These are phyloP conservation scores for Lepidium africanum DNA, from an alignment of 345 rosid species.

Conservation along the genomic window DNA sequence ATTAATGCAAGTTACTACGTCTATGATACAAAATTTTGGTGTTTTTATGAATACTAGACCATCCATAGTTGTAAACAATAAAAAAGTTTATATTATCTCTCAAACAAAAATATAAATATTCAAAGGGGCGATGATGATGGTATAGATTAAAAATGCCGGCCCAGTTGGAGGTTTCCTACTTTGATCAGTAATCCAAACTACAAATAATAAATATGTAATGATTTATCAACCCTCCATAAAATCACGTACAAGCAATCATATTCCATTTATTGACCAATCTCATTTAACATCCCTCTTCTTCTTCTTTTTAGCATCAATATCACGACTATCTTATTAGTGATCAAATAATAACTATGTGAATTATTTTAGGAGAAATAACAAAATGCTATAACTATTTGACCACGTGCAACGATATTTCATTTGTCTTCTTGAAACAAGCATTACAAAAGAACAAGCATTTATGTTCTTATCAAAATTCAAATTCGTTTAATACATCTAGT, in stretches of 20 bases:
- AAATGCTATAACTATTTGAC: neutral
- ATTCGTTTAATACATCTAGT: too few species aligned
- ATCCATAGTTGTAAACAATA: neutral
- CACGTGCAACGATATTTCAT: neutral
- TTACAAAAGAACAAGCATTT: too few species aligned
- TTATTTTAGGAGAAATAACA: neutral
- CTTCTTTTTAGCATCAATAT: too few species aligned
- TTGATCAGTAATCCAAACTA: slow-evolving; percentile 13
- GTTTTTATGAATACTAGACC: neutral
- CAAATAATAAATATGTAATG: slow-evolving; percentile 10
- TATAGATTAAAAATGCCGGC: neutral
- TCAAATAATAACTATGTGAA: neutral
- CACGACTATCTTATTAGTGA: too few species aligned
- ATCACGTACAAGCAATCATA: slow-evolving; percentile 32
- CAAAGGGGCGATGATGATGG: neutral
- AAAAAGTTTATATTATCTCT: neutral
- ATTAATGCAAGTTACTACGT: too few species aligned
- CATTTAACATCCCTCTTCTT: too few species aligned
- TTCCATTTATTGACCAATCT: slow-evolving; percentile 25
- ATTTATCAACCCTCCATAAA: slow-evolving; percentile 11
- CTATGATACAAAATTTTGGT: too few species aligned
- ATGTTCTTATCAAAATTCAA: neutral
- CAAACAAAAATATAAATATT: neutral
- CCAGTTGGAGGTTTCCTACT: slow-evolving; percentile 20
- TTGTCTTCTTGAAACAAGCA: too few species aligned